Evolutionary conservation across 2,329 filamentous ascomycete species (phyloP).

Genomic region (Claviceps cyperi): DNA sequence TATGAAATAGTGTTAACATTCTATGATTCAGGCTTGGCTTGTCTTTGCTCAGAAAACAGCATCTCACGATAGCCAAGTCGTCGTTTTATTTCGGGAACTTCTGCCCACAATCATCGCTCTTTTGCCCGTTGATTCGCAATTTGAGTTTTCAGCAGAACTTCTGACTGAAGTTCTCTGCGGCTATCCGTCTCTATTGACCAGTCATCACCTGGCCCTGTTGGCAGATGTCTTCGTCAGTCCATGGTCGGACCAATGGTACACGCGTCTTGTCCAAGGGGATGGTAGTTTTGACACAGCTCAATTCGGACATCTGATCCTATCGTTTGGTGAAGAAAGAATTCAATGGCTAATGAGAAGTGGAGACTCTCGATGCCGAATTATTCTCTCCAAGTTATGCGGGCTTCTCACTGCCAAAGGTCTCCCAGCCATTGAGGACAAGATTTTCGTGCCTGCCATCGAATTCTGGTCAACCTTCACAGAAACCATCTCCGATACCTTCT

Average conservation of each 20-base stretch:
- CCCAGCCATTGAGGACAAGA: constrained; percentile 56
- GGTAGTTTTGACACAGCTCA: constrained; percentile 50
- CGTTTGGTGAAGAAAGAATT: constrained; percentile 53
- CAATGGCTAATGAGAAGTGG: constrained; percentile 41
- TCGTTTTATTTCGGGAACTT: constrained; percentile 44
- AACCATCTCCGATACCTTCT: constrained; percentile 44
- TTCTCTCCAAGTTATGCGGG: constrained; percentile 46
- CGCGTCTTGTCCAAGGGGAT: constrained; percentile 41
- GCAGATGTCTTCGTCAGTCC: constrained; percentile 44
- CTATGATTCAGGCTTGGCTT: constrained; percentile 49
- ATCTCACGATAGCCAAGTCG: constrained; percentile 38
- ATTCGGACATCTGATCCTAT: constrained; percentile 51
- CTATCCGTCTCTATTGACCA: constrained; percentile 47
- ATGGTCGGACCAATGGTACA: constrained; percentile 44
- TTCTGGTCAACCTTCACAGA: constrained; percentile 73
- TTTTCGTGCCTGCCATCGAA: constrained; percentile 60
- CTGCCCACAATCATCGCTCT: constrained; percentile 46
- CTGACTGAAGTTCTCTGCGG: constrained; percentile 51
- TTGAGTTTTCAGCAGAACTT: constrained; percentile 46
- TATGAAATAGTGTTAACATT: not conserved
- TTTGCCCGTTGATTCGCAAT: constrained; percentile 42
- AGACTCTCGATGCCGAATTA: constrained; percentile 33
- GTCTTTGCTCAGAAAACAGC: constrained; percentile 55
- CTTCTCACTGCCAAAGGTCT: constrained; percentile 52
- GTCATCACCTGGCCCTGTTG: constrained; percentile 42